These are phyloP conservation scores for Fistulinella prunicolor DNA, from an alignment of 768 basidiomycete species.

Conservation along the genomic window DNA sequence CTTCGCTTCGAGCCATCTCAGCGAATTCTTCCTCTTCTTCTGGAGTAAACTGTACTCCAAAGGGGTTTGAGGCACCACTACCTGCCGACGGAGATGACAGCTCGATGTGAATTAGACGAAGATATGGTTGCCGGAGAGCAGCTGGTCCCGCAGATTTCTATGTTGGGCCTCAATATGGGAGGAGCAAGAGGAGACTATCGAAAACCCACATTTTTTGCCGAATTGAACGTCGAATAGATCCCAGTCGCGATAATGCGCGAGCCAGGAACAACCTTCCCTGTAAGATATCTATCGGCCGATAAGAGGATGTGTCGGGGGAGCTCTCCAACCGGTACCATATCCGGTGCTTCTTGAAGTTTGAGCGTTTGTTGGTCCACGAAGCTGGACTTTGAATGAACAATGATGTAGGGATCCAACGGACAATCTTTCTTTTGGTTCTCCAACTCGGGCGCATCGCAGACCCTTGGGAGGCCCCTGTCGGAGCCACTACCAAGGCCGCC, in stretches of 20 bases:
- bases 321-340: conserved; percentile 99
- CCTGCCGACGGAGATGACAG: conserved; percentile 76
- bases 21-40: conserved; percentile 98
- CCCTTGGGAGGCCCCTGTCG: conserved; percentile 80
- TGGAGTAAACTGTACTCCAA: conserved; percentile 85
- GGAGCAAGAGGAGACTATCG: neutral
- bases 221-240: conserved; percentile 94
- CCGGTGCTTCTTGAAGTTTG: conserved; percentile 97
- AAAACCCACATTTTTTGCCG: conserved; percentile 70
- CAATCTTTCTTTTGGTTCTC: conserved; percentile 93
- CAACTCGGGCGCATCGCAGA: conserved; percentile 76
- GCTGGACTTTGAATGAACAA: conserved; percentile 89
- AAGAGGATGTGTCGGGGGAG: conserved; percentile 93
- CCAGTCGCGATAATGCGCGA: conserved; percentile 95
- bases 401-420: conserved; percentile 92
- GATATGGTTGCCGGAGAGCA: conserved; percentile 90
- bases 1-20: conserved; percentile 83
- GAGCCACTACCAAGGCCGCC: conserved; percentile 87
- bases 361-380: conserved; percentile 96
- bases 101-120: conserved; percentile 91
- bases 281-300: conserved; percentile 86
- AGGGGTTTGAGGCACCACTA: conserved; percentile 73
- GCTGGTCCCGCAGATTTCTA: conserved; percentile 82
- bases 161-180: neutral
- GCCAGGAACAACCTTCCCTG: conserved; percentile 92